Evolutionary conservation across 2,329 filamentous ascomycete genomes (phyloP), one percentile per base, ranked within the genome.

Genomic region (Cercospora zeae-maydis): DNA sequence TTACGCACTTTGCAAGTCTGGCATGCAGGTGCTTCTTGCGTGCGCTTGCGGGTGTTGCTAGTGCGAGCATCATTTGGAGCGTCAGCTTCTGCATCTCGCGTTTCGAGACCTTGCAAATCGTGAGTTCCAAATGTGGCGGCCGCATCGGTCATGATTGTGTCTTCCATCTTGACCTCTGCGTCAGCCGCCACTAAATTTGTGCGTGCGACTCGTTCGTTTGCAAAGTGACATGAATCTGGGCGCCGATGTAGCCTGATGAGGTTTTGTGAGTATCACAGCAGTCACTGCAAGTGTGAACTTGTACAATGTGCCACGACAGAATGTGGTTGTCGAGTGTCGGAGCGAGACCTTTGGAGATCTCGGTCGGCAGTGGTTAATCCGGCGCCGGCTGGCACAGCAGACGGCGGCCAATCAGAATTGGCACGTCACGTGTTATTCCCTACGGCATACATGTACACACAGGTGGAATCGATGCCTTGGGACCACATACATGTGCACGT

Each of bases 171-270:
- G 19, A 31, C 27, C 16, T 19, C 11, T 24, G 13, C 27, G 34
- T 56, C 52, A 61, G 1, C 59, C 59, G 59, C 59, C 59, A 49
- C 59, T 61, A 9, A 21, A 47, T 10, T 27, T 56, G 5, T 47
- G 37, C 13, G 39, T 21, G n/a, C 37, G 14, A 56, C 30, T 14
- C 36, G 19, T 36, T n/a, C 16, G 27, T 30, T 56, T 56, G 39
- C 31, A 31, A 55, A 16, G 39, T 31, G 30, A n/a, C 42, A 49
- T 56, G 58, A 13, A 19, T 51, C 21, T 59, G 47, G 27, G 9
- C 16, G 14, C 16, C 30, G n/a, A 53, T 31, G 14, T n/a, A 34
- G 10, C 8, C 8, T 16, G 49, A 27, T 27, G 21, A 27, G 42
- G 10, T 14, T 9, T 24, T 30, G 42, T 13, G 42, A 21, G 11